Percentiles rank a stretch among this genome's conserved stretches.
Conservation (phyloP, 2,329 filamentous ascomycete species). For the Diaporthe helianthi region DNA sequence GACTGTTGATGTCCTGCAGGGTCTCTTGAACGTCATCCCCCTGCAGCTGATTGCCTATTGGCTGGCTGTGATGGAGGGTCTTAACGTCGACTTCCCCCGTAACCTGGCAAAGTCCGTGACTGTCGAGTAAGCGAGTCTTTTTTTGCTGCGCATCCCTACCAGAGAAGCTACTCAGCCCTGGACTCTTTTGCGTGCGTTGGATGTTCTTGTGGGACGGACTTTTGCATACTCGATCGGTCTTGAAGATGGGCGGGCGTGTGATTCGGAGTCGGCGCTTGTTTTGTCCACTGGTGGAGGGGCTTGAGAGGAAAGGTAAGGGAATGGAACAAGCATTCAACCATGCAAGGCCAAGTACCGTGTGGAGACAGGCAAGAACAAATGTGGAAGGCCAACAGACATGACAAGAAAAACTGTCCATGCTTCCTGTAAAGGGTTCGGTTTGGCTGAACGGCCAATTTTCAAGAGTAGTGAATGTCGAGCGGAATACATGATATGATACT, state of each 20-base stretch:
- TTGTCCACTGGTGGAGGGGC: not conserved
- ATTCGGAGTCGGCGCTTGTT: constrained; percentile 15
- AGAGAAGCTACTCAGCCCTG: not conserved
- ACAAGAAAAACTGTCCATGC: not conserved
- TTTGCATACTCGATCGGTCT: constrained; percentile 25
- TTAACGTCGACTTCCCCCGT: constrained; percentile 98
- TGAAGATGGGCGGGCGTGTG: constrained; percentile 15
- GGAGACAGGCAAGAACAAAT: not conserved
- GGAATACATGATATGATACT: not conserved
- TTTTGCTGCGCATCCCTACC: not conserved
- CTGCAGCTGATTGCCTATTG: constrained; percentile 99
- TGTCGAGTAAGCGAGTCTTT: constrained; percentile 75
- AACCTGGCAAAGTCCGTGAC: constrained; percentile 99
- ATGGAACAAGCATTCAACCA: not conserved
- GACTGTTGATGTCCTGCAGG: constrained; percentile 94
- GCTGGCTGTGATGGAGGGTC: constrained; percentile 92
- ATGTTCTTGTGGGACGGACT: not conserved
- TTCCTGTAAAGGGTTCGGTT: not conserved
- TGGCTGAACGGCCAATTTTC: not conserved
- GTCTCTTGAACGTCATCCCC: constrained; percentile 96
- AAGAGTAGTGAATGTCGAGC: not conserved
- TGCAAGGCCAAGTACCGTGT: not conserved
- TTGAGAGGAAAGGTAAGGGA: not conserved
- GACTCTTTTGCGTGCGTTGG: constrained; percentile 11
- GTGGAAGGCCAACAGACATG: not conserved